Evolutionary conservation across 371 early-diverging fungal species (phyloP).

Genomic region (Actinomortierella wolfii): DNA sequence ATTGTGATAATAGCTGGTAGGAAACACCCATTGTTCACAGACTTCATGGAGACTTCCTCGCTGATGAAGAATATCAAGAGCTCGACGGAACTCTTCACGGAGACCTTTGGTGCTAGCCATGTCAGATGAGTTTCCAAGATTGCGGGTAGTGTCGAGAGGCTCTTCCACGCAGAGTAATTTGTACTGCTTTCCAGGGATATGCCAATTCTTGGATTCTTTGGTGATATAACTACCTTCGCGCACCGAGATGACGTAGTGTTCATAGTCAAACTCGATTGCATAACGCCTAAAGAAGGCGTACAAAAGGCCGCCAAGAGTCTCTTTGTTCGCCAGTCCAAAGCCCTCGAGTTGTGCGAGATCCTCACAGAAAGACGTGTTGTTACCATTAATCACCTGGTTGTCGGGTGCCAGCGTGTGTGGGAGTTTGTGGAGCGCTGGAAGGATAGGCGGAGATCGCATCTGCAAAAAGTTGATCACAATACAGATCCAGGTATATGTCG

Average conservation of each 20-base stretch:
- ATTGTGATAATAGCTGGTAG: slow-evolving; percentile 31
- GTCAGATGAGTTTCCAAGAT: slow-evolving; percentile 91
- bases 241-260: slow-evolving; percentile 75
- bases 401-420: slow-evolving; percentile 38
- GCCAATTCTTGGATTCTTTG: slow-evolving; percentile 87
- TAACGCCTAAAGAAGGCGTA: slow-evolving; percentile 83
- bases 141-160: slow-evolving; percentile 83
- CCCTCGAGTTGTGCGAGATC: slow-evolving; percentile 65
- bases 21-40: slow-evolving; percentile 52
- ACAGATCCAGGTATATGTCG: slow-evolving; percentile 93
- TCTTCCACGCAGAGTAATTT: slow-evolving; percentile 88
- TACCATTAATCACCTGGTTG: slow-evolving; percentile 47
- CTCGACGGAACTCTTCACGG: slow-evolving; percentile 76
- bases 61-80: slow-evolving; percentile 62
- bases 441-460: slow-evolving; percentile 85
- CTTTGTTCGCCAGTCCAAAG: slow-evolving; percentile 72
- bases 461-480: slow-evolving; percentile 90
- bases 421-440: slow-evolving; percentile 82
- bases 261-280: slow-evolving; percentile 85
- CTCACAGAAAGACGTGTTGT: slow-evolving; percentile 64
- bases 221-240: slow-evolving; percentile 75
- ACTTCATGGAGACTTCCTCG: slow-evolving; percentile 44
- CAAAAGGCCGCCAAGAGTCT: slow-evolving; percentile 79
- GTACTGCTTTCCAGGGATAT: slow-evolving; percentile 59
- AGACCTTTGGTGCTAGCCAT: slow-evolving; percentile 75